Conservation (phyloP, 2,329 filamentous ascomycete species). For the Colletotrichum lini region DNA sequence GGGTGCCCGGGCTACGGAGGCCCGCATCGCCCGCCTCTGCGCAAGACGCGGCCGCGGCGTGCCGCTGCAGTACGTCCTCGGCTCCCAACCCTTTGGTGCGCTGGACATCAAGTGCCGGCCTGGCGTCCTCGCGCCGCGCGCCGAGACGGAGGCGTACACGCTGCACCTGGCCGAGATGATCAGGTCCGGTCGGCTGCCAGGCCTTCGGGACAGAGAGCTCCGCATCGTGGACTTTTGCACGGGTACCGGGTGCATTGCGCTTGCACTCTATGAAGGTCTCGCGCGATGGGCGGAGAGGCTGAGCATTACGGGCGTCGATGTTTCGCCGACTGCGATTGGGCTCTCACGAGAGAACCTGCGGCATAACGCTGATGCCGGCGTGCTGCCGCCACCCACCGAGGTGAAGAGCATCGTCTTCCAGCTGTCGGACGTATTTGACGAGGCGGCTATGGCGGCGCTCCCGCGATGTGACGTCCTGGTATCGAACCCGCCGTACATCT, state of each 20-base stretch:
- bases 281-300: constrained; percentile 57
- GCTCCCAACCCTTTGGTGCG: constrained; percentile 88
- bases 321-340: constrained; percentile 74
- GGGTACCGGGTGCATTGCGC: constrained; percentile 90
- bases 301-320: constrained; percentile 78
- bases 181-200: constrained; percentile 44
- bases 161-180: constrained; percentile 65
- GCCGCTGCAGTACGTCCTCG: constrained; percentile 91
- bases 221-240: constrained; percentile 89
- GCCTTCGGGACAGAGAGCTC: constrained; percentile 53
- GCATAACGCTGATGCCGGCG: constrained; percentile 59
- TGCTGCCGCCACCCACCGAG: constrained; percentile 42
- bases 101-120: constrained; percentile 82
- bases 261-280: constrained; percentile 79
- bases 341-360: constrained; percentile 76
- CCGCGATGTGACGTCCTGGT: constrained; percentile 76
- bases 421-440: constrained; percentile 64
- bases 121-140: constrained; percentile 89
- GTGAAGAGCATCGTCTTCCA: constrained; percentile 59
- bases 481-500: constrained; percentile 94
- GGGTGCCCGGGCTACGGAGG: not conserved
- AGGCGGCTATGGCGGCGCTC: constrained; percentile 53
- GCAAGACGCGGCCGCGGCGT: constrained; percentile 70
- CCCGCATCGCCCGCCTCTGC: constrained; percentile 56
- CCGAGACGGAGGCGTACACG: constrained; percentile 81